phyloP scores from a whole-genome alignment of 345 rosid species.

The Microthlaspi erraticum region DNA sequence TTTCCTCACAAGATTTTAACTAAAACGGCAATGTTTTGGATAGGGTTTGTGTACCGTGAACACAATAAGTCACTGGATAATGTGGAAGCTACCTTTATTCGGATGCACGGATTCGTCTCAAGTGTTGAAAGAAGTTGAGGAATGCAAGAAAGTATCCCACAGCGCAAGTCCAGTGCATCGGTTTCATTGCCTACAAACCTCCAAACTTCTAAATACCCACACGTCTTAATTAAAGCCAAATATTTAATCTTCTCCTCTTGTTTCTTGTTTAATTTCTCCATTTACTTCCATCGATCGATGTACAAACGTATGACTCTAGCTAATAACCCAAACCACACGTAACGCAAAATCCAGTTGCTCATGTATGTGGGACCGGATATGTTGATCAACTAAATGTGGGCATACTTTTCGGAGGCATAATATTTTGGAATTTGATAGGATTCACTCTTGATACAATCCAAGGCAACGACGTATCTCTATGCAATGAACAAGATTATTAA shows the following conservation, averaged over 20 bases:
- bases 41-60: constrained; percentile 47
- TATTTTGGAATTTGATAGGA: not conserved
- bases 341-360: not conserved
- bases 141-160: constrained; percentile 43
- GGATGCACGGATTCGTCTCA: constrained; percentile 42
- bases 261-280: not conserved
- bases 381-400: not conserved
- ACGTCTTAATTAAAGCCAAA: not conserved
- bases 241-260: not conserved
- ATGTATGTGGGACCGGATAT: not conserved
- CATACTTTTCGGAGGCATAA: not conserved
- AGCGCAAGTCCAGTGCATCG: constrained; percentile 47
- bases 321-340: not conserved
- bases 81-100: constrained; percentile 47
- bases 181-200: constrained; percentile 47
- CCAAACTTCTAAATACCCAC: constrained; percentile 11
- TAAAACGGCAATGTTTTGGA: not conserved
- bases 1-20: not conserved
- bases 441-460: not conserved
- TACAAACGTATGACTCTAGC: not conserved
- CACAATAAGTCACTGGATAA: constrained; percentile 44
- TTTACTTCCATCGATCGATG: not conserved
- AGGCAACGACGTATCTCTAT: not conserved
- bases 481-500: constrained; percentile 2
- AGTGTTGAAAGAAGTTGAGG: constrained; percentile 46